phyloP scores from a whole-genome alignment of 1,284 basidiomycete genomes.

The Hypsizygus ulmarius region DNA sequence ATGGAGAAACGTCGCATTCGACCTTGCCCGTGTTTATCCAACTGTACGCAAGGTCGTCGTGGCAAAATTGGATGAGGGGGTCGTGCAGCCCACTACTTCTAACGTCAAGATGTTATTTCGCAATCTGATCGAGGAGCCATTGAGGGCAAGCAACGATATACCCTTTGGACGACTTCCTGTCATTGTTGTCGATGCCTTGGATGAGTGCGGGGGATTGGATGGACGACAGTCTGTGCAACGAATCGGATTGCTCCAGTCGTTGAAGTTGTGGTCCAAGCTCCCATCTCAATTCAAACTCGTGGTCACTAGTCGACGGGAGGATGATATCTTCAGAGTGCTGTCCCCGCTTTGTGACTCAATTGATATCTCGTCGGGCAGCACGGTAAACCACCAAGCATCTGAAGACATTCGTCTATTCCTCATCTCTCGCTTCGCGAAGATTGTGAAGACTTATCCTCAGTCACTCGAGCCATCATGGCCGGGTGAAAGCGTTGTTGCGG shows the following conservation, averaged over 20 bases:
- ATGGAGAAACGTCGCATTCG: constrained; percentile 25
- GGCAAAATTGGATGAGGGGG: constrained; percentile 19
- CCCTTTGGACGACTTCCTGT: constrained; percentile 18
- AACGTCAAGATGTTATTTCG: constrained; percentile 22
- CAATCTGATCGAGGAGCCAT: constrained; percentile 22
- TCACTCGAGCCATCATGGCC: constrained; percentile 21
- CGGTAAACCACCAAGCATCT: constrained; percentile 10
- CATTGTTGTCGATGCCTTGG: constrained; percentile 31
- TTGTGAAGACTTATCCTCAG: constrained; percentile 16
- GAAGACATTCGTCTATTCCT: constrained; percentile 21
- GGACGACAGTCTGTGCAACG: constrained; percentile 16
- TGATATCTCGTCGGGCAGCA: constrained; percentile 17
- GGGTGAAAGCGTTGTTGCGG: constrained; percentile 10
- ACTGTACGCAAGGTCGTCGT: constrained; percentile 16
- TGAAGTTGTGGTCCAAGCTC: constrained; percentile 23
- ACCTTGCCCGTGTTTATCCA: constrained; percentile 23
- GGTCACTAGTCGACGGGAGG: constrained; percentile 28
- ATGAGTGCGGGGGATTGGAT: constrained; percentile 29
- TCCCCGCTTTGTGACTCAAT: constrained; percentile 15
- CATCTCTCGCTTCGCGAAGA: constrained; percentile 14
- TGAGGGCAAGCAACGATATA: constrained; percentile 15
- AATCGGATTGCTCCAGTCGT: constrained; percentile 17
- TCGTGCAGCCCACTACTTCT: constrained; percentile 18
- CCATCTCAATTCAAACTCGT: constrained; percentile 26
- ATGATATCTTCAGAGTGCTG: constrained; percentile 20